phyloP scores from a whole-genome alignment of 345 rosid genomes.

The Brassica juncea region DNA sequence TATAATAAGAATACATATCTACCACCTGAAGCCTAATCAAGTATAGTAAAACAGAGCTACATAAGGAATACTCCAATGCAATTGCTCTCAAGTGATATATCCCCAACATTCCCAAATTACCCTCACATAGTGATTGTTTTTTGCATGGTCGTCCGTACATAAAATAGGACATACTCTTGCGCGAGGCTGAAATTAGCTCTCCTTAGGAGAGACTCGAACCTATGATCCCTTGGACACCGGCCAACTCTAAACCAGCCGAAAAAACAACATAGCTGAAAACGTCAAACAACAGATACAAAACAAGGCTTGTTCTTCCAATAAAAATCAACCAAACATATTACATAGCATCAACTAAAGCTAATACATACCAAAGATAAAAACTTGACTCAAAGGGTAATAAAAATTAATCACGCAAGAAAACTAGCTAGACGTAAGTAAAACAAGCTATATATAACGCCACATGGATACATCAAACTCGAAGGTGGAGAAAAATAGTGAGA shows the following conservation, averaged over 20 bases:
- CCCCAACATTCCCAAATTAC: neutral
- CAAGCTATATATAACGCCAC: neutral
- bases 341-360: neutral
- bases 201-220: neutral
- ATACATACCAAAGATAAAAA: slow-evolving; percentile 8
- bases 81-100: neutral
- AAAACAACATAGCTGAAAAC: neutral
- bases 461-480: neutral
- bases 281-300: slow-evolving; percentile 23
- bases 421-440: neutral
- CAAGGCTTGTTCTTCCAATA: neutral
- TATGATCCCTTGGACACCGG: neutral
- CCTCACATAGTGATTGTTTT: neutral
- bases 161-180: neutral
- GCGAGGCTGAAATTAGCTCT: neutral
- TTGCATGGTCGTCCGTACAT: neutral
- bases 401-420: neutral
- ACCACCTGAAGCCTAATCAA: neutral
- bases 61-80: slow-evolving; percentile 3
- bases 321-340: slow-evolving; percentile 29
- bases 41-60: neutral
- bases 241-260: neutral
- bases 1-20: neutral
- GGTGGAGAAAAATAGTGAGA: slow-evolving; percentile 3
- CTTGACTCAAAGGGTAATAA: neutral